Percentiles rank a stretch among this genome's conserved stretches.
phyloP scores from a whole-genome alignment of 306 rosid species.

The Pachyrhizus erosus region DNA sequence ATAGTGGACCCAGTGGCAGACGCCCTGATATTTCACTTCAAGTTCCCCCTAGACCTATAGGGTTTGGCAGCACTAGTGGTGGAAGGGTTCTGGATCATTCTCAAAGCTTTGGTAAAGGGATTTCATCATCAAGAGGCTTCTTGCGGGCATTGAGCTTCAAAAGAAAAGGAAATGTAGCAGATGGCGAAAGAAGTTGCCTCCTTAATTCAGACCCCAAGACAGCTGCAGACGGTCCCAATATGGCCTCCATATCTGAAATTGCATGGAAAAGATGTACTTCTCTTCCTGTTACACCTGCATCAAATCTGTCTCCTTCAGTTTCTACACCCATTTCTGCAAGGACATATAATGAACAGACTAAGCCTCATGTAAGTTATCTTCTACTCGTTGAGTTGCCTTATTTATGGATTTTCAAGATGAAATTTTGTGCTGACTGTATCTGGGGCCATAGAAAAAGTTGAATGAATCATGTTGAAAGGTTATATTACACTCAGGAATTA shows the following conservation, averaged over 20 bases:
- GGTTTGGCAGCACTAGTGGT: conserved; percentile 61
- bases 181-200: conserved; percentile 87
- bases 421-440: conserved; percentile 14
- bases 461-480: neutral
- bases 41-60: conserved; percentile 83
- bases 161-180: conserved; percentile 60
- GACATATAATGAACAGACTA: conserved; percentile 62
- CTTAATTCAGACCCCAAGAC: conserved; percentile 64
- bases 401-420: conserved; percentile 26
- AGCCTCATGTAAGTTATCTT: conserved; percentile 62
- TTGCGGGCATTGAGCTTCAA: conserved; percentile 88
- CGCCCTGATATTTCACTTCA: conserved; percentile 95
- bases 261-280: conserved; percentile 84
- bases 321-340: conserved; percentile 78
- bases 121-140: conserved; percentile 64
- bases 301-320: conserved; percentile 72
- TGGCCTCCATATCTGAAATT: conserved; percentile 54
- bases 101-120: conserved; percentile 69
- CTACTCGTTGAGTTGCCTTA: conserved; percentile 27
- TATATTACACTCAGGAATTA: conserved; percentile 12
- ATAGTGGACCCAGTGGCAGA: conserved; percentile 55
- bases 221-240: conserved; percentile 61
- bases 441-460: neutral
- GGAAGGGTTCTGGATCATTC: conserved; percentile 75
- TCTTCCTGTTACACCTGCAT: conserved; percentile 81